Base-by-base conservation (phyloP, 75 land plant genomes). In the Larix kaempferi region DNA sequence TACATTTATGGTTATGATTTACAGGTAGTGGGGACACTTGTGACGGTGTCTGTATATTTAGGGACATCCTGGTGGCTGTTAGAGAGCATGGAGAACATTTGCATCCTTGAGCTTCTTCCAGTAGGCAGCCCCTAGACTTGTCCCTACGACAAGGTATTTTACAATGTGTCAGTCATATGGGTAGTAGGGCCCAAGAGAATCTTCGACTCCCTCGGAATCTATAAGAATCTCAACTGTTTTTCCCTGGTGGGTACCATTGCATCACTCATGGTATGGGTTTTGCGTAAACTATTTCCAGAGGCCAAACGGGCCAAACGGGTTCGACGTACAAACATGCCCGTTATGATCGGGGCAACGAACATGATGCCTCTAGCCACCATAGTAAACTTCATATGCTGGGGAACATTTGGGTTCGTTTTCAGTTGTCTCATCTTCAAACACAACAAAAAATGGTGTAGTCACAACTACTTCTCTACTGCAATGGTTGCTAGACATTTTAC, bases 61-160 rank as follows among this genome's bases (percentile, higher is more conserved):
- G 78, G 84, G 17, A 75, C 74, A 33, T 79, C 88, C 4, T 87
- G 89, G 89, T 86, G 81, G 81, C 52, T 87, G 11, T 16, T 87
- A 41, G 66, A 56, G 13, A 61, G 89, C 14, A 56, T 87, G 10
- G 62, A 61, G 5, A 76, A 82, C 59, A 78, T 87, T 4, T 87
- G 88, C 65, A 8, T 59, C 5, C 16, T 76, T 0, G 84, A 78
- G 13, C 56, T 59, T 5, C 88, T 86, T 25, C 88, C 83, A 4
- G 17, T 26, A n/a, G 63, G 44, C 56, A 87, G 88, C 73, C 88
- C 88, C 1, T 92, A 93, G 91, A 89, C 91, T 22, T 89, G 91
- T 54, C 91, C 91, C 2, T 71, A 80, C 19, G 91, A 89, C 37
- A 59, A 75, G 25, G 88, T 89, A 3, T 89, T 89, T 77, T 88